phyloP scores from a whole-genome alignment of 495 filamentous ascomycete species.

The Cercophora newfieldiana region DNA sequence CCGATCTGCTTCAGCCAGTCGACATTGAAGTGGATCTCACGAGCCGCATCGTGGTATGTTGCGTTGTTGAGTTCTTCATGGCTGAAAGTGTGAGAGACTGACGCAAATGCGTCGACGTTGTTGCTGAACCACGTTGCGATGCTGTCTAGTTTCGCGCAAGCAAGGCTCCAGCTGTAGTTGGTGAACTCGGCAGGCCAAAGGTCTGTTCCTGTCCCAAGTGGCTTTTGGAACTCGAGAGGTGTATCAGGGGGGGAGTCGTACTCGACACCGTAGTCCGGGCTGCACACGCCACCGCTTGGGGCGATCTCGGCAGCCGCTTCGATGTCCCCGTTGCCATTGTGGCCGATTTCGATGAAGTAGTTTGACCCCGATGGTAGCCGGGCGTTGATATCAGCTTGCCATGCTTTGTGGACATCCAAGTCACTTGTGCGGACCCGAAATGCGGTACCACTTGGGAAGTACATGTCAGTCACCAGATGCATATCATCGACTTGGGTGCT shows the following conservation, averaged over 20 bases:
- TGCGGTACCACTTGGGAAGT: conserved; percentile 38
- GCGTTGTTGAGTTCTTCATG: conserved; percentile 61
- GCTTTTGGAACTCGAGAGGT: conserved; percentile 56
- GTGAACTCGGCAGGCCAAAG: conserved; percentile 53
- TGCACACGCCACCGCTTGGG: conserved; percentile 16
- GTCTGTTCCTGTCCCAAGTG: conserved; percentile 56
- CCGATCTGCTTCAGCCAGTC: conserved; percentile 57
- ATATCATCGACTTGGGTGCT: conserved; percentile 68
- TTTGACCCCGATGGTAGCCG: conserved; percentile 56
- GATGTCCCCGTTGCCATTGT: conserved; percentile 65
- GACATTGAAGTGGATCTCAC: conserved; percentile 62
- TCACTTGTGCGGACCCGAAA: conserved; percentile 56
- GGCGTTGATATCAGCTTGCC: conserved; percentile 51
- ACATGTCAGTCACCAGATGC: conserved; percentile 58
- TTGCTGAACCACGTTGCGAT: conserved; percentile 54
- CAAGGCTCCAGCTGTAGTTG: conserved; percentile 48
- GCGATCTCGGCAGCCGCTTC: conserved; percentile 37
- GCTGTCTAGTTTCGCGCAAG: conserved; percentile 50
- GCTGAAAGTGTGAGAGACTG: conserved; percentile 65
- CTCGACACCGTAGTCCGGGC: conserved; percentile 24
- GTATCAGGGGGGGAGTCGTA: conserved; percentile 49
- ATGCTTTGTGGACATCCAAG: conserved; percentile 48
- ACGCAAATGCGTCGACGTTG: conserved; percentile 55
- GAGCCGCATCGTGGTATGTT: conserved; percentile 56
- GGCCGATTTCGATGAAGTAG: conserved; percentile 59